Conservation (phyloP, 2,329 filamentous ascomycete genomes). For the Epichloe elymi region DNA sequence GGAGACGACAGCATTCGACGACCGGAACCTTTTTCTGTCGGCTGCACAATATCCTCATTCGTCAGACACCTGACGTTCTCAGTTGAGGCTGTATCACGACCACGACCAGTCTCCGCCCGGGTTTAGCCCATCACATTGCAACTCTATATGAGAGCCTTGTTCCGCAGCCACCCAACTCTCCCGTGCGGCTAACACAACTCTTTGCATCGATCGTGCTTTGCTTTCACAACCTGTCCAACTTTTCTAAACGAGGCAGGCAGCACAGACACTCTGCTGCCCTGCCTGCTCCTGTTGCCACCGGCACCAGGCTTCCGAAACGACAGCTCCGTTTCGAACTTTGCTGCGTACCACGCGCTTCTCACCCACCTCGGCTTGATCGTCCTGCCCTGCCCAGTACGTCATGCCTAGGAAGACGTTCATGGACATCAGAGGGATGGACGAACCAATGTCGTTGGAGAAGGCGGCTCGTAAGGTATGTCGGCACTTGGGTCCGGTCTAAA, state of each 20-base stretch:
- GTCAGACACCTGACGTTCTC: background rate
- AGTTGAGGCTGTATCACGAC: background rate
- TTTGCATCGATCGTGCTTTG: too few species aligned
- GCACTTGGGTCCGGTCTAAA: background rate
- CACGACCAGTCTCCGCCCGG: background rate
- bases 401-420: constrained; percentile 1
- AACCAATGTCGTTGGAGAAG: background rate
- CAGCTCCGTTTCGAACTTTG: too few species aligned
- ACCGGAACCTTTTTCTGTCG: background rate
- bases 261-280: too few species aligned
- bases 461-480: background rate
- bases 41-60: too few species aligned
- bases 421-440: background rate
- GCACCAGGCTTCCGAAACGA: too few species aligned
- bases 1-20: background rate
- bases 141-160: too few species aligned
- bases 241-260: too few species aligned
- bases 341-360: too few species aligned
- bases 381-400: background rate
- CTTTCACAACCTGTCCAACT: too few species aligned
- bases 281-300: too few species aligned
- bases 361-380: too few species aligned
- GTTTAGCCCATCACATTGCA: background rate
- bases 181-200: background rate
- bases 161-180: too few species aligned